A percentile compares a stretch with the other conserved stretches of the same genome.
phyloP scores from a whole-genome alignment of 345 rosid species.

The Psidium friedrichsthalianum region DNA sequence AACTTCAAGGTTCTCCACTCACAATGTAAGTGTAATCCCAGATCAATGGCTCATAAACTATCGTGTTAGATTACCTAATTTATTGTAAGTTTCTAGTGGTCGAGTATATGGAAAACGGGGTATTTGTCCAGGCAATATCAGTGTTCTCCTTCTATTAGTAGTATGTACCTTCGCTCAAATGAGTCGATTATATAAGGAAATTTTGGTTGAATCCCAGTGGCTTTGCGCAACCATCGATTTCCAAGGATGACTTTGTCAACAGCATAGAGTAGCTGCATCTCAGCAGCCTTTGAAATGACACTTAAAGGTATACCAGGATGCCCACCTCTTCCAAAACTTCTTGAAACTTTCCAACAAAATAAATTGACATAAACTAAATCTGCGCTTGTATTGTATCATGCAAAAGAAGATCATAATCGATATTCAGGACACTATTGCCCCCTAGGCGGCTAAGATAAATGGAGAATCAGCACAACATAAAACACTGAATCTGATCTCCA shows the following conservation, averaged over 20 bases:
- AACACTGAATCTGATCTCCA: not conserved
- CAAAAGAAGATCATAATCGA: not conserved
- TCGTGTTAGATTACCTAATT: not conserved
- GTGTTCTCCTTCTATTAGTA: not conserved
- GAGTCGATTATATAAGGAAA: conserved; percentile 89
- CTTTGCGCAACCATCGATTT: conserved; percentile 89
- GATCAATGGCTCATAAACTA: not conserved
- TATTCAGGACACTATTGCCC: not conserved
- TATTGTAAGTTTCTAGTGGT: not conserved
- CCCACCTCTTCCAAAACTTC: conserved; percentile 85
- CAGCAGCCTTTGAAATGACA: conserved; percentile 94
- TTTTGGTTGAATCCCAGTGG: conserved; percentile 86
- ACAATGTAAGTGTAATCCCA: not conserved
- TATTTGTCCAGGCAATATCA: not conserved
- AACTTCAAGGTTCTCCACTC: not conserved
- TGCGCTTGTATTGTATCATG: not conserved
- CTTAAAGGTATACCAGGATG: conserved; percentile 73
- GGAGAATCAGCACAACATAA: not conserved
- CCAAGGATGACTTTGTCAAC: conserved; percentile 79
- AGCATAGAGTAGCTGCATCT: conserved; percentile 69
- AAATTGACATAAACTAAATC: not conserved
- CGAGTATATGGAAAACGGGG: not conserved
- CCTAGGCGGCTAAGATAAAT: not conserved
- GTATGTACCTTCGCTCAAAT: conserved; percentile 71
- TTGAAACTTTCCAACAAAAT: conserved; percentile 49